Base-by-base conservation (phyloP, 352 stramenopile species). In the Globisporangium heterothallicum region DNA sequence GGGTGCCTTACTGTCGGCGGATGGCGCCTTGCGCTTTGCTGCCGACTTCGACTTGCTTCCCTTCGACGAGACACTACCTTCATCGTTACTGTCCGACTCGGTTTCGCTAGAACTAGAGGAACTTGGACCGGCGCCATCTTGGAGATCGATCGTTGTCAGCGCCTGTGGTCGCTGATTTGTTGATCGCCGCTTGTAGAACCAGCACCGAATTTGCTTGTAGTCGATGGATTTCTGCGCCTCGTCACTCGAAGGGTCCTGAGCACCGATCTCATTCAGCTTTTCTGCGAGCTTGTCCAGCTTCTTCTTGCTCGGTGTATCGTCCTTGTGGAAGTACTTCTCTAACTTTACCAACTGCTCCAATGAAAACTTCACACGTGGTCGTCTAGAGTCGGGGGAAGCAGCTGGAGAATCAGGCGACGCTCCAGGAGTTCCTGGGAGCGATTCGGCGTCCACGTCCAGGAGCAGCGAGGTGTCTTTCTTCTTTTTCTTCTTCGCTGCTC, bases 171-270 rank as follows among this genome's bases (percentile, higher is more conserved):
- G 80, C 41, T 86, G 73, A 34, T 91, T 88, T 12, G 77, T 83
- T 5, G 80, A 88, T 43, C 80, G 73, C 13, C 83, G 74, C 59
- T 93, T 93, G 68, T 93, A 93, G 61, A 93, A 93, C 83, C 83
- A 93, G 55, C 83, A 87, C 5, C 83, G 75, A 44, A 93, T 82
- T 50, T 93, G 83, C 64, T 93, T 93, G 68, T 92, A 91, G 61
- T 93, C 83, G 47, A 88, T 88, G 14, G 66, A 74, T 19, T 71
- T 64, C 47, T 89, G 76, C 6, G 72, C 70, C 3, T 66, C 67
- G 38, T 88, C 75, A 26, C 76, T 84, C 24, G 59, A 66, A 4
- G 72, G 56, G 30, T 89, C 78, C 12, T 66, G 43, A 4, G 63
- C 64, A 6, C 70, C 80, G 32, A 91, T 85, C n/a, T 66, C 74